Evolutionary conservation across 73 alveolate genomes (phyloP).

Genomic region (Paramecium primaurelia): DNA sequence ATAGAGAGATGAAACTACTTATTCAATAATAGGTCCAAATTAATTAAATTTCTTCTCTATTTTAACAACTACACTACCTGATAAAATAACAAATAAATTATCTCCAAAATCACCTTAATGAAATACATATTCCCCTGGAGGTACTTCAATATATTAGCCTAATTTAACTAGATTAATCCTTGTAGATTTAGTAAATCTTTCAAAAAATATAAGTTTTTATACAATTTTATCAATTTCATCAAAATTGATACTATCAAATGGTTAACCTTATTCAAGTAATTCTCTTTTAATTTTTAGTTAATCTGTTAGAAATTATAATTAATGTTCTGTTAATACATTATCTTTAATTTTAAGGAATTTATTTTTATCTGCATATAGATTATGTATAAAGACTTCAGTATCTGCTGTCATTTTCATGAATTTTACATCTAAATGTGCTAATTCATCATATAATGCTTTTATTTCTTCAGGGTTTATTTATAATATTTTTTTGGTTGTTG

Average conservation of each 20-base stretch:
- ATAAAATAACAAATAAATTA: slow-evolving; percentile 11
- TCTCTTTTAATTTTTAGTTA: slow-evolving; percentile 6
- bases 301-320: neutral
- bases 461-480: neutral
- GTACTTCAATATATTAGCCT: neutral
- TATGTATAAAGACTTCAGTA: neutral
- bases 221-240: neutral
- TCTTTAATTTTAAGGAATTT: neutral
- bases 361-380: neutral
- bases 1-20: slow-evolving; percentile 22
- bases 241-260: slow-evolving; percentile 18
- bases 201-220: neutral
- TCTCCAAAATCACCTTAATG: slow-evolving; percentile 42
- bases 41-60: neutral
- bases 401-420: neutral
- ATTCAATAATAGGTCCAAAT: neutral
- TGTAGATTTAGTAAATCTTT: slow-evolving; percentile 44
- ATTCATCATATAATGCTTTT: slow-evolving; percentile 8
- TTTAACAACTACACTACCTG: slow-evolving; percentile 26
- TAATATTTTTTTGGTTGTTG: neutral
- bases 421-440: neutral
- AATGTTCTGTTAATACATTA: neutral
- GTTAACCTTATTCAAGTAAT: neutral
- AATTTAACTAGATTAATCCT: neutral
- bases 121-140: slow-evolving; percentile 45